phyloP scores from a whole-genome alignment of 2,329 filamentous ascomycete species.

The Ophiocordyceps sinensis region DNA sequence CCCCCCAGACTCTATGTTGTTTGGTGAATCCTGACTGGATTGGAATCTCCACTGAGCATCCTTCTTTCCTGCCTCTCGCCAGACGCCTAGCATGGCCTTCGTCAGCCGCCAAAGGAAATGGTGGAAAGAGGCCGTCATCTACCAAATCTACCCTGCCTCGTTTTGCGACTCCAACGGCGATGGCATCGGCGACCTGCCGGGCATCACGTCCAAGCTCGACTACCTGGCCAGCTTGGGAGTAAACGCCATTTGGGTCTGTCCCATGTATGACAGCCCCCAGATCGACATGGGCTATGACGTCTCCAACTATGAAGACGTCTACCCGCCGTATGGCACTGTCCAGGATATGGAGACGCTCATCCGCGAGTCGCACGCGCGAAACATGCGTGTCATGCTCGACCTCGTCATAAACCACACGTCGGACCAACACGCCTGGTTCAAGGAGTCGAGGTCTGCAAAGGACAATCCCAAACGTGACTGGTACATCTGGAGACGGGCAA shows the following conservation, averaged over 20 bases:
- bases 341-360: conserved; percentile 51
- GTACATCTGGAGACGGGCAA: conserved; percentile 46
- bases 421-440: conserved; percentile 58
- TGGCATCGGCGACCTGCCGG: conserved; percentile 46
- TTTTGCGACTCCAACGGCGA: conserved; percentile 43
- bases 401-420: conserved; percentile 69
- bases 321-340: conserved; percentile 51
- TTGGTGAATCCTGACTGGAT: too few relatives aligned
- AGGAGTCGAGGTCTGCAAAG: conserved; percentile 46
- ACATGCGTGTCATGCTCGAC: conserved; percentile 60
- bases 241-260: conserved; percentile 53
- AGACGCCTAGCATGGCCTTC: conserved; percentile 9
- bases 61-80: background rate
- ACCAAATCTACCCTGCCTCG: conserved; percentile 45
- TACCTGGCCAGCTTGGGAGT: conserved; percentile 47
- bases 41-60: background rate
- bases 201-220: conserved; percentile 47
- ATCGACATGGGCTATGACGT: conserved; percentile 61
- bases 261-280: conserved; percentile 50
- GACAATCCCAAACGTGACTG: conserved; percentile 52
- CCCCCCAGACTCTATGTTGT: too few relatives aligned
- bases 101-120: conserved; percentile 17
- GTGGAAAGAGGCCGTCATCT: conserved; percentile 44
- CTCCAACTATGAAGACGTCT: conserved; percentile 50
- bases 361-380: conserved; percentile 41